Evolutionary conservation across 1,139 yeast species (phyloP).

Genomic region (Blastobotrys indianensis): DNA sequence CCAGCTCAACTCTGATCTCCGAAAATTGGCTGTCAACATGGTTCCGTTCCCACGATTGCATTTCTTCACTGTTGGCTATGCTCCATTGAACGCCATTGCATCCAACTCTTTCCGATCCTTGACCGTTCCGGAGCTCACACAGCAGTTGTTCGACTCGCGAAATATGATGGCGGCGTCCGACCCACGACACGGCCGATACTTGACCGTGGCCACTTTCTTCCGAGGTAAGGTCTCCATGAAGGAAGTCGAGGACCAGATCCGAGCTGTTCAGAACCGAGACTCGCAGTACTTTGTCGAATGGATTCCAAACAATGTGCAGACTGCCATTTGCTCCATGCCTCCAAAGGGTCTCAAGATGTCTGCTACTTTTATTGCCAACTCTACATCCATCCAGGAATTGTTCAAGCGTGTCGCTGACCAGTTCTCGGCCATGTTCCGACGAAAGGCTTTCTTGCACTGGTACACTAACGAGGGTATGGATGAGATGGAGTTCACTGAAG

Average conservation of each 20-base stretch:
- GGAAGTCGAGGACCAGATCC: conserved; percentile 93
- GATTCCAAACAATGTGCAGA: conserved; percentile 95
- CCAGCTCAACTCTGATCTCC: conserved; percentile 83
- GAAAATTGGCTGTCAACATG: conserved; percentile 86
- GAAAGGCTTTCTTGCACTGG: conserved; percentile 96
- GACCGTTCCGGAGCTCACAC: conserved; percentile 86
- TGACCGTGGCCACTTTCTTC: conserved; percentile 92
- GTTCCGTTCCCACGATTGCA: conserved; percentile 94
- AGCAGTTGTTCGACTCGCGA: conserved; percentile 85
- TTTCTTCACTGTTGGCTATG: conserved; percentile 92
- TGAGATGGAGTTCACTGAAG: conserved; percentile 87
- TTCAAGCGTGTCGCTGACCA: conserved; percentile 87
- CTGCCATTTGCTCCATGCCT: conserved; percentile 86
- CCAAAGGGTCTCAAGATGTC: conserved; percentile 83
- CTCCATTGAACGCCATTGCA: conserved; percentile 71
- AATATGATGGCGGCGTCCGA: conserved; percentile 96
- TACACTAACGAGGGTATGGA: conserved; percentile 95
- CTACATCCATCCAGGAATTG: conserved; percentile 86
- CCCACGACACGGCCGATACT: conserved; percentile 83
- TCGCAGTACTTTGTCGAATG: conserved; percentile 84
- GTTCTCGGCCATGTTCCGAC: conserved; percentile 86
- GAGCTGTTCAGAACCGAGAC: conserved; percentile 74
- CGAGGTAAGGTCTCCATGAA: conserved; percentile 88
- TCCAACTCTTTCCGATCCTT: conserved; percentile 77
- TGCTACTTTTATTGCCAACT: conserved; percentile 88